A percentile compares a stretch with the other conserved stretches of the same genome.
These are phyloP conservation scores for Alternaria angustiovoidea DNA, from an alignment of 2,329 filamentous ascomycete genomes.

Conservation along the genomic window DNA sequence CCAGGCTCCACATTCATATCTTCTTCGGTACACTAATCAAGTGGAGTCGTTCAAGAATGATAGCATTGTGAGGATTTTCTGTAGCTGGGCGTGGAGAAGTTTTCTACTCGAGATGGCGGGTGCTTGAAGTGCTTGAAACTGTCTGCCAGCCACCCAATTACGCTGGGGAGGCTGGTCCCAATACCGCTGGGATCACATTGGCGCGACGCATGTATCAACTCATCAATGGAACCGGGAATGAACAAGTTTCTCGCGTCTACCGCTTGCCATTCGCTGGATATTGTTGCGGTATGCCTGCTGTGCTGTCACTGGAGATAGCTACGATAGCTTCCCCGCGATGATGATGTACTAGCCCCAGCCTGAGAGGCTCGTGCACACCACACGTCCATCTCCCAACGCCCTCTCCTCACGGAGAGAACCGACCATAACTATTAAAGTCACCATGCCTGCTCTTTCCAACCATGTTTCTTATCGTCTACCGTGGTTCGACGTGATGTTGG, in stretches of 20 bases:
- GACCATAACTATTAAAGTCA: neutral
- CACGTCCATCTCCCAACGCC: neutral
- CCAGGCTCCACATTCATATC: slow-evolving; percentile 50
- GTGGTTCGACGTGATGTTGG: neutral
- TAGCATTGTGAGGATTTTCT: slow-evolving; percentile 31
- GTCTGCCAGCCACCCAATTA: slow-evolving; percentile 16
- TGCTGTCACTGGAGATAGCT: slow-evolving; percentile 17
- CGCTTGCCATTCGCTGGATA: slow-evolving; percentile 13
- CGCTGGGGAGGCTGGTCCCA: slow-evolving; percentile 42
- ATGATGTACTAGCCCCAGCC: slow-evolving; percentile 14
- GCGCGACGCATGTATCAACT: slow-evolving; percentile 30
- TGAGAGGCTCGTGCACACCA: neutral
- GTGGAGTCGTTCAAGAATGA: slow-evolving; percentile 39
- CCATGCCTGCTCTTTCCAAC: neutral
- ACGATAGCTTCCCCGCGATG: slow-evolving; percentile 15
- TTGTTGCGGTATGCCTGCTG: slow-evolving; percentile 21
- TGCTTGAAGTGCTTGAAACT: slow-evolving; percentile 19
- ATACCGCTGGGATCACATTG: slow-evolving; percentile 31
- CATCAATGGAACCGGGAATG: slow-evolving; percentile 5
- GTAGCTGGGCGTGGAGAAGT: slow-evolving; percentile 27
- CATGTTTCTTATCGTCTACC: neutral
- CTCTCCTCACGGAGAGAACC: neutral
- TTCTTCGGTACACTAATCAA: slow-evolving; percentile 37
- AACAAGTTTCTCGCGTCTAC: slow-evolving; percentile 13
- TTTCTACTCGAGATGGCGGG: slow-evolving; percentile 42